Evolutionary conservation across 176 grass and related monocot species (phyloP).

Genomic region (Carex parvula): DNA sequence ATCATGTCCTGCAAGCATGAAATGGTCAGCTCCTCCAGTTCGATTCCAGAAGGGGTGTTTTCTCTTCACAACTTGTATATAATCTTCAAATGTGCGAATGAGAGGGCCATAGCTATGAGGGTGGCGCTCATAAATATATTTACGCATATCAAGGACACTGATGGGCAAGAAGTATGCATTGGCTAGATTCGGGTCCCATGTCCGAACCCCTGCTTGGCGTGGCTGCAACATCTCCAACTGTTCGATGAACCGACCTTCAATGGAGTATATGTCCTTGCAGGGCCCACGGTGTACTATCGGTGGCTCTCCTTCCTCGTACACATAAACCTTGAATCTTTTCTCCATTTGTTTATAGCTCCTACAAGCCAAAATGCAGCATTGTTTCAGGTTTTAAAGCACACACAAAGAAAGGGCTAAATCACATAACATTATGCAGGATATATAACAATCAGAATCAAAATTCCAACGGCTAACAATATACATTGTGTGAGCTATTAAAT

Average conservation of each 20-base stretch:
- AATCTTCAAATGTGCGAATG: constrained; percentile 40
- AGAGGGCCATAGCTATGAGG: too few relatives aligned
- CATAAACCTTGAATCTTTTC: constrained; percentile 64
- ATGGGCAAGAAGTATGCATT: constrained; percentile 70
- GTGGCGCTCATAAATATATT: constrained; percentile 18
- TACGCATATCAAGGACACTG: constrained; percentile 48
- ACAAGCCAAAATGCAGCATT: background rate
- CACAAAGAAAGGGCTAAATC: background rate
- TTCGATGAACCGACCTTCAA: constrained; percentile 77
- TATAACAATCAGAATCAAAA: background rate
- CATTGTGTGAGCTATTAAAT: background rate
- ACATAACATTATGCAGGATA: too few relatives aligned
- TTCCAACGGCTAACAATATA: background rate
- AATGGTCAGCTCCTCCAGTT: constrained; percentile 63
- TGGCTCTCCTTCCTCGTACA: constrained; percentile 83
- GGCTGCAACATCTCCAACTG: constrained; percentile 44
- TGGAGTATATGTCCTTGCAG: constrained; percentile 77
- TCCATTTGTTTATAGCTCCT: constrained; percentile 89
- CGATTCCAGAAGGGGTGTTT: constrained; percentile 72
- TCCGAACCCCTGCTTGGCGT: background rate
- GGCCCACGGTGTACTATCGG: constrained; percentile 54
- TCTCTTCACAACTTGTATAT: constrained; percentile 51
- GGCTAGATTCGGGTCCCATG: constrained; percentile 37
- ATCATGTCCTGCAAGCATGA: constrained; percentile 87
- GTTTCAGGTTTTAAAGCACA: background rate